Evolutionary conservation across 192 early-diverging fungal species (phyloP).

Genomic region (Backusella australiensis): DNA sequence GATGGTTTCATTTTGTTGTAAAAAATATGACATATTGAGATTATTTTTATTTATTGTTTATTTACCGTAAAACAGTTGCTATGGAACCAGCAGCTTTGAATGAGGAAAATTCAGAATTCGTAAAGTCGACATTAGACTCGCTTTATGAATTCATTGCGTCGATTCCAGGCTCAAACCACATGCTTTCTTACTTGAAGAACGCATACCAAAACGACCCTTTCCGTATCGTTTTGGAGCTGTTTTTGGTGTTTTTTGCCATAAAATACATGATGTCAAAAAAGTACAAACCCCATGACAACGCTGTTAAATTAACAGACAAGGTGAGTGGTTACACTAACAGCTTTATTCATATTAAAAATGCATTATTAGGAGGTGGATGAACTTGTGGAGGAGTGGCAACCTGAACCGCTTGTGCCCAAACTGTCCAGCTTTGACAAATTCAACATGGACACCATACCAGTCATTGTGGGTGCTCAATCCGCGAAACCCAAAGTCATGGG

Average conservation of each 20-base stretch:
- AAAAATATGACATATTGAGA: not conserved
- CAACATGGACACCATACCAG: constrained; percentile 75
- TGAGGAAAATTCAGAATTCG: constrained; percentile 37
- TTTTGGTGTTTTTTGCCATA: constrained; percentile 82
- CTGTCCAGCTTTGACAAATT: constrained; percentile 66
- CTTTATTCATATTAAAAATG: not conserved
- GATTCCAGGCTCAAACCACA: constrained; percentile 74
- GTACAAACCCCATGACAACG: constrained; percentile 75
- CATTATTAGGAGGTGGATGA: constrained; percentile 86
- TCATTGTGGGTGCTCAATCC: constrained; percentile 68
- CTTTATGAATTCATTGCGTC: constrained; percentile 37
- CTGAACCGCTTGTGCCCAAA: constrained; percentile 86
- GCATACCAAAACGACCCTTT: constrained; percentile 95
- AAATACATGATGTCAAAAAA: constrained; percentile 86
- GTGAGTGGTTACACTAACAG: constrained; percentile 27
- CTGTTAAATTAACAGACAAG: constrained; percentile 81
- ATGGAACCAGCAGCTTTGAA: constrained; percentile 11
- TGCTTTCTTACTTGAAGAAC: constrained; percentile 79
- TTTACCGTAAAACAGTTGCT: not conserved
- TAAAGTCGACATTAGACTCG: constrained; percentile 44
- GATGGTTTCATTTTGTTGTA: not conserved
- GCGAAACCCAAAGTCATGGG: constrained; percentile 61
- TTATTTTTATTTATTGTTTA: not conserved
- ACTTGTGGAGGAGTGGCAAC: constrained; percentile 92
- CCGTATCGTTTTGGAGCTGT: constrained; percentile 79